Evolutionary conservation across 2,329 filamentous ascomycete genomes (phyloP), one percentile per base, ranked within the genome.

Genomic region (Ascochyta pisi): DNA sequence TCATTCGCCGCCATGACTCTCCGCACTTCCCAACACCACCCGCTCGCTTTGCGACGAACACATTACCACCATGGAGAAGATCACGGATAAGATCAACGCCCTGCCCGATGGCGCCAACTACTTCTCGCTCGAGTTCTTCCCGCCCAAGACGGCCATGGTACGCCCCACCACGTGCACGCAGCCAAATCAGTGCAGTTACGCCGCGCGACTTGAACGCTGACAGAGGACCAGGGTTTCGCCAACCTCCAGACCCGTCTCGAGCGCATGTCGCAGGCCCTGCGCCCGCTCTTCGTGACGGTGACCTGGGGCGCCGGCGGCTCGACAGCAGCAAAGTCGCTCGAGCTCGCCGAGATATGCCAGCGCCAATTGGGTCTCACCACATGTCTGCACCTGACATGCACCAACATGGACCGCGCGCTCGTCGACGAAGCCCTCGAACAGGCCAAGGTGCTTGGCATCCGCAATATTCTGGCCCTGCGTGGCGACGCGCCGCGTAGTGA

Each of bases 91-190:
- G 83, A 94, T 98, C 73, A 90, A 91, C 78, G 91, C 92, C 59
- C 81, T 99, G 80, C 90, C 91, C 76, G 85, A 89, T 62, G 86
- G 91, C 77, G 85, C 86, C 63, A 87, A 85, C 74, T 98, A 95
- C 82, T 96, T 96, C 79, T 98, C 95, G 43, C 89, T 98, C 78
- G 95, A 99, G 80, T 99, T 99, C 86, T 99, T 99, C 81, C 95
- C 95, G 65, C 95, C 95, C 61, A 99, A 98, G 82, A 99, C 95
- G 42, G 84, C 89, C 59, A 96, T 96, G 88, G 84, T 86, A 71
- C 68, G 77, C 54, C 77, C 66, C 63, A 64, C 66, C 57, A 54
- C 62, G 23, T 31, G 54, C 57, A 52, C 48, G 43, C 52, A 19
- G n/a, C 8, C 19, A 16, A 6, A 16, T 16, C 19, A n/a, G 37